These are phyloP conservation scores for Patellifolia procumbens DNA, from an alignment of 179 eudicot species.

Conservation along the genomic window DNA sequence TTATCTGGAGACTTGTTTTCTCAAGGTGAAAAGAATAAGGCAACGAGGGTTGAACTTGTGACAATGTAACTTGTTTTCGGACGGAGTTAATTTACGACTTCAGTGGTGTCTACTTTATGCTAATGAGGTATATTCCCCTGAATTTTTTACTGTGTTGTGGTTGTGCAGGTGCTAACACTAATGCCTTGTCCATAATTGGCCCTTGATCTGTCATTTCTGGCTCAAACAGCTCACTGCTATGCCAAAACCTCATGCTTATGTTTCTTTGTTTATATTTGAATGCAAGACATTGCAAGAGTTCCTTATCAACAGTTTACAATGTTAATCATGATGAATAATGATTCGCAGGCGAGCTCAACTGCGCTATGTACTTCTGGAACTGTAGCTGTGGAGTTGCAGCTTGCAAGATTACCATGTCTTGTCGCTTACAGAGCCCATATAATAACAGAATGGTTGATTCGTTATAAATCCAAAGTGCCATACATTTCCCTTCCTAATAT, in stretches of 20 bases:
- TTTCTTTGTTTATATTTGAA: too few relatives aligned
- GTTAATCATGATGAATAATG: neutral
- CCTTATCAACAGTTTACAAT: neutral
- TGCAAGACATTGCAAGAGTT: neutral
- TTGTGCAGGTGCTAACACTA: too few relatives aligned
- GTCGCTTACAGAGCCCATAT: constrained; percentile 94
- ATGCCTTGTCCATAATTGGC: too few relatives aligned
- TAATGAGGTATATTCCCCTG: neutral
- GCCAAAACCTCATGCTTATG: too few relatives aligned
- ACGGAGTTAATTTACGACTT: too few relatives aligned
- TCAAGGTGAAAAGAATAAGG: neutral
- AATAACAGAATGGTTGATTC: constrained; percentile 81
- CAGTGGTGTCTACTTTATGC: neutral
- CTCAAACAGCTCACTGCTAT: too few relatives aligned
- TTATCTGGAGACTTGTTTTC: neutral
- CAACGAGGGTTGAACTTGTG: neutral
- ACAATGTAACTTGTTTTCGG: neutral
- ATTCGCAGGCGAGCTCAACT: constrained; percentile 66
- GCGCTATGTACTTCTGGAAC: constrained; percentile 95
- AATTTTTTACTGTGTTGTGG: neutral
- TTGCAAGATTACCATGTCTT: constrained; percentile 79
- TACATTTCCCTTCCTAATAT: constrained; percentile 88
- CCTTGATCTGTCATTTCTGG: neutral
- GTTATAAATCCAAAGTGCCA: constrained; percentile 67
- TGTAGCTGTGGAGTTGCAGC: constrained; percentile 85